Evolutionary conservation across 2,329 filamentous ascomycete species (phyloP), one percentile per base, ranked within the genome.

Genomic region (Talaromyces sp.): DNA sequence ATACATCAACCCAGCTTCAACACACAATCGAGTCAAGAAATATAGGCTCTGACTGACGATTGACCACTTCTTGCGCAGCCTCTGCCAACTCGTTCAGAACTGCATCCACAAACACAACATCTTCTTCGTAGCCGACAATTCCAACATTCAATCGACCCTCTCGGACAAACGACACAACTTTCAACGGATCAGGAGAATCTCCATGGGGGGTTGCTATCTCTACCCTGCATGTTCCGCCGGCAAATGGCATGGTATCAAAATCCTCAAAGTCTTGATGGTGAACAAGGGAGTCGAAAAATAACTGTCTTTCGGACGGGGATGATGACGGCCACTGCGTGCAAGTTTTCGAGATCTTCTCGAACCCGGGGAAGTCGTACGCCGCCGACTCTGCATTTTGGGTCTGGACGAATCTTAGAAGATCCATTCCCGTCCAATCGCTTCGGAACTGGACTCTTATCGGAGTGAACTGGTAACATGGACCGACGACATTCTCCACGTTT

Each of bases 161-260:
- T 19, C 80, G 75, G 49, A 86, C 74, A 43, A 84, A 84, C 68
- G 75, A 76, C 8, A 77, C 75, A 27, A 70, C 71, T 68, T 77
- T 77, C 36, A 76, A 51, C 1, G 75, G 75, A 51, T 71, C 68
- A 10, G 74, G 70, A 2, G 75, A 70, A 67, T 87, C 85, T 36
- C 83, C 79, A 69, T 86, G 83, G 2, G 86, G 84, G 70, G 87
- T 88, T 17, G 85, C 71, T 11, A 86, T 88, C 74, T 88, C 86
- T 68, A 87, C 82, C 47, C 78, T 77, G 70, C 76, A 81, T 56
- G 63, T 68, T 1, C 69, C 68, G 2, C 70, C 73, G 0, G 72
- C 73, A 58, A 78, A 77, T 27, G 73, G 70, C 75, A 78, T 79
- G 29, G 77, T 79, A 70, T 89, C 86, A n/a, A 88, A 85, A 71